These are phyloP conservation scores for Geosmithia morbida DNA, from an alignment of 2,329 filamentous ascomycete species.

Conservation along the genomic window DNA sequence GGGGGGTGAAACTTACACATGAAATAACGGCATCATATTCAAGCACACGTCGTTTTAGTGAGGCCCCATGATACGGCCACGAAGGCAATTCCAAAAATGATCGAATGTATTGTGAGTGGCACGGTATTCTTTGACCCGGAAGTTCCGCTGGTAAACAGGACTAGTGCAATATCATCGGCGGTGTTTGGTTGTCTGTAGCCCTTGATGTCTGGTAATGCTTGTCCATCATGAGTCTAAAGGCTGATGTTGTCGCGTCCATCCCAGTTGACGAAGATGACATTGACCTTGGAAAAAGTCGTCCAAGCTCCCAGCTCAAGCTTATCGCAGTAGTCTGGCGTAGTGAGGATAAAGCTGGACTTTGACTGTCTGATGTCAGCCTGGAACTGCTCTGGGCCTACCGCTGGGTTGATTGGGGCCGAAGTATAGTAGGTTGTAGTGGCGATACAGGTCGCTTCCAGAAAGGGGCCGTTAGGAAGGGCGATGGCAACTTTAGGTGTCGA, in stretches of 20 bases:
- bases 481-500: constrained; percentile 31
- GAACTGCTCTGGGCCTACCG: constrained; percentile 33
- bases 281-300: constrained; percentile 16
- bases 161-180: constrained; percentile 30
- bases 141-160: constrained; percentile 43
- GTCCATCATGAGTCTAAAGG: constrained; percentile 8
- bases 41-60: constrained; percentile 31
- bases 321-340: constrained; percentile 21
- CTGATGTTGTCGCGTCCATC: constrained; percentile 19
- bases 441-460: constrained; percentile 33
- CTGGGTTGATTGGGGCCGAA: constrained; percentile 35
- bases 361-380: constrained; percentile 32
- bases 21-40: constrained; percentile 46
- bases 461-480: constrained; percentile 36
- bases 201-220: constrained; percentile 1
- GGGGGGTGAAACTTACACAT: constrained; percentile 25
- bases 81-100: constrained; percentile 33
- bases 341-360: constrained; percentile 29
- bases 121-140: constrained; percentile 45
- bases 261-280: constrained; percentile 23
- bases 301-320: constrained; percentile 21
- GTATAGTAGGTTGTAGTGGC: constrained; percentile 34
- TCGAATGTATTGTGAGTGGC: constrained; percentile 32
- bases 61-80: constrained; percentile 40
- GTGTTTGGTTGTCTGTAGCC: constrained; percentile 18